Evolutionary conservation across 148 eudicot species (phyloP), one percentile per base, ranked within the genome.

Genomic region (Chenopodium album): DNA sequence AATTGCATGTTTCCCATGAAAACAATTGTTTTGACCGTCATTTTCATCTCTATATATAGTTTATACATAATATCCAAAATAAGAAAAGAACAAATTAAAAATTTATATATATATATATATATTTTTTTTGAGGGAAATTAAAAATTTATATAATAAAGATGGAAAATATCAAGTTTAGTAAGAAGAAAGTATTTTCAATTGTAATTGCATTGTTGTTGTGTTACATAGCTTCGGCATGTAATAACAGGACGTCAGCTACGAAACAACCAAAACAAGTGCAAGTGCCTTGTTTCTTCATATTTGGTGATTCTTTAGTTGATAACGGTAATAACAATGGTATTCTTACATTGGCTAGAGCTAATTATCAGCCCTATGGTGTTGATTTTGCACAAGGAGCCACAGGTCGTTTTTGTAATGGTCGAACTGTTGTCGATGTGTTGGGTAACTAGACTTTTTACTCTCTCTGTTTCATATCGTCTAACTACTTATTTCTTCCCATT

Each of bases 301-400:
- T 94, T 77, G 98, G 98, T 0, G 98, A 94, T 76, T 94, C 98
- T 0, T 83, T 94, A 44, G 93, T 94, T 22, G 98, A 94, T 34
- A 94, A 92, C 73, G 98, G 98, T 31, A 94, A 92, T 84, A 94
- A 94, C 79, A 94, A 94, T 41, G 83, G 71, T 6, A 78, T 92
- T 13, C 87, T 91, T 70, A 92, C 94, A 4, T 83, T 92, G 54
- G 92, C 98, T 69, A 80, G 91, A 77, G 94, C 95, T 78, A 92
- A 94, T 64, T 94, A 89, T 69, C 75, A 28, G 78, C 98, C 98
- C 64, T 92, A 94, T 59, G 98, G 98, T 13, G 83, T 94, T 44
- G 98, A 94, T 73, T 94, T 91, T 41, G 88, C 94, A 0, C 82
- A 88, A 63, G 98, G 94, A 1, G 71, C 85, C 62, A 94, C 92